Conservation (phyloP, 257 asterid species). For the Nicotiana attenuata region DNA sequence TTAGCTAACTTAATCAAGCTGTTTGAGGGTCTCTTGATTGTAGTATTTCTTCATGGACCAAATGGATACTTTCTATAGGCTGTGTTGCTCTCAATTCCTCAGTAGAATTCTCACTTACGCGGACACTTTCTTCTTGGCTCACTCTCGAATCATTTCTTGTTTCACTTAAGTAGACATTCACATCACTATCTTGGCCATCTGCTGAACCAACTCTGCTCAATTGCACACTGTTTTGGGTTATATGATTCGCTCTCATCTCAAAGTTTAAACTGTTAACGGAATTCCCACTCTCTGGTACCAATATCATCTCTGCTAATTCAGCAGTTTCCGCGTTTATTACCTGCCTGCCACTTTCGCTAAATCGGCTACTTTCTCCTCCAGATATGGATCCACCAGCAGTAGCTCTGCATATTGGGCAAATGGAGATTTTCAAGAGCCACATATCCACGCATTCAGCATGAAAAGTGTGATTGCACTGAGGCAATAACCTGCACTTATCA, state of each 20-base stretch:
- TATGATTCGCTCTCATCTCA: not conserved
- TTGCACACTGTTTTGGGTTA: not conserved
- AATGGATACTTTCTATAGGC: not conserved
- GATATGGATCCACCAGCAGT: constrained; percentile 15
- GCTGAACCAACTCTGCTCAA: not conserved
- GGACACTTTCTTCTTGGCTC: not conserved
- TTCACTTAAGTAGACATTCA: not conserved
- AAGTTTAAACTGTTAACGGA: not conserved
- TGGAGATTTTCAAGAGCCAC: constrained; percentile 53
- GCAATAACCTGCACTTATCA: constrained; percentile 58
- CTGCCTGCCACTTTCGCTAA: constrained; percentile 16
- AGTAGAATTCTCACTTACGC: not conserved
- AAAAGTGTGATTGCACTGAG: constrained; percentile 44
- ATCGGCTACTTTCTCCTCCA: constrained; percentile 20
- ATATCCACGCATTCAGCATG: constrained; percentile 60
- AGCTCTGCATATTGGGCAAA: constrained; percentile 63
- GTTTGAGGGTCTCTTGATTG: not conserved
- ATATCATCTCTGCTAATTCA: not conserved
- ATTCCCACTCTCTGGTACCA: not conserved
- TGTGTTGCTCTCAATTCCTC: not conserved
- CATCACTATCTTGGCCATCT: not conserved
- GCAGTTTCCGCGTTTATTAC: not conserved
- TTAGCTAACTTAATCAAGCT: not conserved
- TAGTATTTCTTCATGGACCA: not conserved
- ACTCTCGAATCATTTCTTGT: not conserved